Percentiles rank a stretch among this genome's conserved stretches.
phyloP scores from a whole-genome alignment of 352 stramenopile species.

The Pythium aphanidermatum region DNA sequence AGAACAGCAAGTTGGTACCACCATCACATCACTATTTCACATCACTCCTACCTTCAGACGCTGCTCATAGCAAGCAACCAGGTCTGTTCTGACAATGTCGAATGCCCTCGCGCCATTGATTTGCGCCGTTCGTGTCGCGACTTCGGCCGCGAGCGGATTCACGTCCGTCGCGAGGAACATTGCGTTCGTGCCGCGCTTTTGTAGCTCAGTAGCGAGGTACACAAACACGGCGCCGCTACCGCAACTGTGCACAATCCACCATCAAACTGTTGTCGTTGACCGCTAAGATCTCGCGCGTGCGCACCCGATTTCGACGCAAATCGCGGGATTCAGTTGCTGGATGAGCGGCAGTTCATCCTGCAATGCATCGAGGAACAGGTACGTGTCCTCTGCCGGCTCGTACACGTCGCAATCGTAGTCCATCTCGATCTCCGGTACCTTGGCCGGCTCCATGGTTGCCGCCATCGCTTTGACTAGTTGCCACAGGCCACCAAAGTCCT shows the following conservation, averaged over 20 bases:
- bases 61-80: conserved; percentile 57
- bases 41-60: conserved; percentile 41
- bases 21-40: too few species aligned
- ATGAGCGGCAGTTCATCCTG: conserved; percentile 79
- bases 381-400: conserved; percentile 97
- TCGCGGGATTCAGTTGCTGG: conserved; percentile 35
- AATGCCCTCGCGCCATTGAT: conserved; percentile 75
- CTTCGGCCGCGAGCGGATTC: conserved; percentile 83
- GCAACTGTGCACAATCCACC: conserved; percentile 22
- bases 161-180: conserved; percentile 91
- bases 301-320: conserved; percentile 89
- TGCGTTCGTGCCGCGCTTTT: conserved; percentile 39
- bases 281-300: too few species aligned
- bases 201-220: conserved; percentile 75
- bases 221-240: conserved; percentile 62
- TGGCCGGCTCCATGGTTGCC: conserved; percentile 20
- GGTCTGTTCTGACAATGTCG: conserved; percentile 83
- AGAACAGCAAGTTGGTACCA: too few species aligned
- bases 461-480: conserved; percentile 9
- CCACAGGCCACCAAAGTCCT: conserved; percentile 19
- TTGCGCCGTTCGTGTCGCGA: conserved; percentile 77
- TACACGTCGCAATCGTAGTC: conserved; percentile 91
- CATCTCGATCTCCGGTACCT: conserved; percentile 69
- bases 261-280: not conserved
- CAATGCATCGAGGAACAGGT: conserved; percentile 94